Base-by-base conservation (phyloP, 805 yeast species). In the Metschnikowia reukaufii region DNA sequence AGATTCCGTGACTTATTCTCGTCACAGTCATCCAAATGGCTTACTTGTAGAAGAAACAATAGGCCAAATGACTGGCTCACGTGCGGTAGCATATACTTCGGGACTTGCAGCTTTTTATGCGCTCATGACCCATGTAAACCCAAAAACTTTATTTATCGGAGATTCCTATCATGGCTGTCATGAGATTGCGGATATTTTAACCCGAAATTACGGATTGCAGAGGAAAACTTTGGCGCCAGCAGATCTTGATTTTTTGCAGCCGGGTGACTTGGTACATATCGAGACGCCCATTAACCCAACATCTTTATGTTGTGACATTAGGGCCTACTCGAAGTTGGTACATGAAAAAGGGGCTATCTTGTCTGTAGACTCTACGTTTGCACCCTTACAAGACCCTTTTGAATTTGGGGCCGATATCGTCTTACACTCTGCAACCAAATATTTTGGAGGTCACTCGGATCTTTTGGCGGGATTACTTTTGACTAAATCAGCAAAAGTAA, bases 211-310 rank as follows among this genome's bases (percentile, higher is more conserved):
- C 36, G 86, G 85, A 5, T 58, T 83, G 47, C 70, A 80, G 51
- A 71, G 73, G 44, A 66, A 79, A 35, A 23, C 50, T 2, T 37
- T 51, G 10, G 60, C 73, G 0, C 67, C 67, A 18, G 60, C 53
- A 5, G 70, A 66, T 33, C 60, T 65, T 29, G 81, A 74, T 4
- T 76, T 80, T 39, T 72, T 88, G 46, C 67, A 71, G 4, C 43
- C 67, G 69, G 59, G 97, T 83, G 97, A 91, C 62, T 63, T 91
- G 25, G 76, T 92, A 23, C 96, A 89, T 63, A 59, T 90, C 40
- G 96, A 89, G 66, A 81, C 96, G 0, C 97, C 97, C 0, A 84
- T 88, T 25, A 92, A 92, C 65, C 97, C 97, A n/a, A 81, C 74
- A 42, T 95, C 96, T 1, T 67, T 73, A 2, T 77, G 83, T 12